Evolutionary conservation across 1,139 yeast genomes (phyloP).

Genomic region (Geotrichum aggregatum): DNA sequence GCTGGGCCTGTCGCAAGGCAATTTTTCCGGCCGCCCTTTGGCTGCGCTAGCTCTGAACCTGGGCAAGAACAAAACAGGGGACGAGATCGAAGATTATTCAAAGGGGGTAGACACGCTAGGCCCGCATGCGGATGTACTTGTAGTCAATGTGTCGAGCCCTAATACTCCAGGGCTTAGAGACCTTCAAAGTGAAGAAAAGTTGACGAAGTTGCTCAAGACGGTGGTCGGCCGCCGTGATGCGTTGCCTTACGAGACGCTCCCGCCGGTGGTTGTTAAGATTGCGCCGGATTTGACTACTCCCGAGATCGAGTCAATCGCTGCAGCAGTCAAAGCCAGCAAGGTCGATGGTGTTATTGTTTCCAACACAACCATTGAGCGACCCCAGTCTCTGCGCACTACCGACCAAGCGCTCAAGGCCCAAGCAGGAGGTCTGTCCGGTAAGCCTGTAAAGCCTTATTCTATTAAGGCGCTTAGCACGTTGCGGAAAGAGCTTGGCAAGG

Average conservation of each 20-base stretch:
- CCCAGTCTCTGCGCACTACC: slow-evolving; percentile 50
- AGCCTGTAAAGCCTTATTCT: slow-evolving; percentile 80
- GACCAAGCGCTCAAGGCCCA: slow-evolving; percentile 47
- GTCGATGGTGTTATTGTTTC: slow-evolving; percentile 91
- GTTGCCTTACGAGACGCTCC: slow-evolving; percentile 31
- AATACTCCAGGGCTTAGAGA: slow-evolving; percentile 93
- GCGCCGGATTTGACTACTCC: slow-evolving; percentile 88
- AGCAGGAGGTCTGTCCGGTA: slow-evolving; percentile 88
- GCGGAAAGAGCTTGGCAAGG: slow-evolving; percentile 70
- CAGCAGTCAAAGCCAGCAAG: slow-evolving; percentile 67
- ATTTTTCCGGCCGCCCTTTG: slow-evolving; percentile 59
- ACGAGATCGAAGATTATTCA: slow-evolving; percentile 80
- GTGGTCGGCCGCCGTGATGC: slow-evolving; percentile 40
- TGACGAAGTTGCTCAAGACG: slow-evolving; percentile 59
- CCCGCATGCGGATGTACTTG: slow-evolving; percentile 80
- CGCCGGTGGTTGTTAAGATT: slow-evolving; percentile 79
- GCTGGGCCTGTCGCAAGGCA: slow-evolving; percentile 24
- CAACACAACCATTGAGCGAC: slow-evolving; percentile 85
- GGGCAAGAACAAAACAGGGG: slow-evolving; percentile 90
- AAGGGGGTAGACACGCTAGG: slow-evolving; percentile 80
- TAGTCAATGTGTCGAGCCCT: slow-evolving; percentile 92
- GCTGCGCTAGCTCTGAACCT: slow-evolving; percentile 75
- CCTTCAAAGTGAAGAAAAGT: slow-evolving; percentile 71
- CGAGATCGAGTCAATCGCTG: slow-evolving; percentile 79
- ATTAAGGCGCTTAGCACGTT: slow-evolving; percentile 65